Percentiles rank a stretch among this genome's conserved stretches.
Conservation (phyloP, 805 yeast genomes). For the Cyberlindnera japonica region DNA sequence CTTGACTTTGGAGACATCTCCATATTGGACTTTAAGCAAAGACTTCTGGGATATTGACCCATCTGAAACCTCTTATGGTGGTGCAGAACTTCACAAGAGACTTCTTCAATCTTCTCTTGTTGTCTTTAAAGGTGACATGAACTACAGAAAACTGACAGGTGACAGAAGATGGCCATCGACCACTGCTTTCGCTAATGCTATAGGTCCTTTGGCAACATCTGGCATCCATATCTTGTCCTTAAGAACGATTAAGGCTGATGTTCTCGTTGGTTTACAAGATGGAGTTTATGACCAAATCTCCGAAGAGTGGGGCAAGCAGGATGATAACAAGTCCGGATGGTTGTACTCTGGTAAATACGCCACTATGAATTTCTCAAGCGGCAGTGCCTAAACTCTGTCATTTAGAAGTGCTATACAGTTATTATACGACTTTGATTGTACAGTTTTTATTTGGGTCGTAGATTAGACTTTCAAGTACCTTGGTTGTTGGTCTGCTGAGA, state of each 20-base stretch:
- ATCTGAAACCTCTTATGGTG: constrained; percentile 50
- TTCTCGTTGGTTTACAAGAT: constrained; percentile 73
- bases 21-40: constrained; percentile 82
- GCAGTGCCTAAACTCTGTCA: constrained; percentile 30
- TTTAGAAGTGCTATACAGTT: too few species aligned
- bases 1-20: constrained; percentile 51
- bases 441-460: not conserved
- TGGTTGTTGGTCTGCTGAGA: constrained; percentile 1
- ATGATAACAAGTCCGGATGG: constrained; percentile 76
- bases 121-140: constrained; percentile 92
- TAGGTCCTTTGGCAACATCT: constrained; percentile 61
- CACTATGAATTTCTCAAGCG: constrained; percentile 61
- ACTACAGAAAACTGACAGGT: constrained; percentile 90
- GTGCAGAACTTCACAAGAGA: constrained; percentile 56
- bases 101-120: constrained; percentile 63
- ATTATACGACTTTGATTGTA: too few species aligned
- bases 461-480: not conserved
- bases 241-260: constrained; percentile 96
- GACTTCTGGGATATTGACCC: constrained; percentile 71
- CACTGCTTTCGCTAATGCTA: constrained; percentile 67
- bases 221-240: constrained; percentile 68
- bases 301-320: constrained; percentile 54
- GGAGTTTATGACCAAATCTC: constrained; percentile 72
- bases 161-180: constrained; percentile 86
- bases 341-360: constrained; percentile 91